Conservation (phyloP, 2,329 filamentous ascomycete genomes). For the Rhynchosporium agropyri region DNA sequence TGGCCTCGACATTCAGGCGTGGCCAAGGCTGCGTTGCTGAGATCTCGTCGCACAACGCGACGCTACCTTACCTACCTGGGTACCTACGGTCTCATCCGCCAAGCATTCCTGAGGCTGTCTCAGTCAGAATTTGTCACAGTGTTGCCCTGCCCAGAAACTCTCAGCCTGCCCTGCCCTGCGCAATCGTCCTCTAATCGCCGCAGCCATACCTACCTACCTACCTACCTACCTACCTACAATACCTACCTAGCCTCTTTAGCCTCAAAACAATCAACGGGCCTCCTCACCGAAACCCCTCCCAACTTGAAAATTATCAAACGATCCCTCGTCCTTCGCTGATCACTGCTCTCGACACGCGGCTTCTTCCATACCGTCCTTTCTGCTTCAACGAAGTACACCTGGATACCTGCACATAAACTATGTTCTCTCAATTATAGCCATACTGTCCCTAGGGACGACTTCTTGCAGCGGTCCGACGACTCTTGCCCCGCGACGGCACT, state of each 20-base stretch:
- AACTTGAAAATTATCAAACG: not conserved
- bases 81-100: slow-evolving; percentile 8
- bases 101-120: no score
- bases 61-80: slow-evolving; percentile 12
- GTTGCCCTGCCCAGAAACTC: not conserved
- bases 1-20: slow-evolving; percentile 8
- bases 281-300: not conserved
- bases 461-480: slow-evolving; percentile 31
- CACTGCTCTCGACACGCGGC: slow-evolving; percentile 6
- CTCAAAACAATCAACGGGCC: slow-evolving; percentile 13
- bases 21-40: slow-evolving; percentile 16
- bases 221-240: no score
- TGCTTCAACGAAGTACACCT: slow-evolving; percentile 31
- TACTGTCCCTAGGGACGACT: slow-evolving; percentile 52
- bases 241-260: not conserved
- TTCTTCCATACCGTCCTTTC: slow-evolving; percentile 18
- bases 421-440: slow-evolving; percentile 45
- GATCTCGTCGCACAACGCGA: slow-evolving; percentile 11
- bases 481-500: slow-evolving; percentile 23
- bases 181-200: slow-evolving; percentile 9
- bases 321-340: slow-evolving; percentile 5
- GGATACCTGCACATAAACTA: slow-evolving; percentile 36
- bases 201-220: not conserved
- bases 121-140: slow-evolving; percentile 21
- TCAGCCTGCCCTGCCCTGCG: slow-evolving; percentile 18